Conservation (phyloP, 2,329 filamentous ascomycete genomes). For the Thielaviopsis punctulata region DNA sequence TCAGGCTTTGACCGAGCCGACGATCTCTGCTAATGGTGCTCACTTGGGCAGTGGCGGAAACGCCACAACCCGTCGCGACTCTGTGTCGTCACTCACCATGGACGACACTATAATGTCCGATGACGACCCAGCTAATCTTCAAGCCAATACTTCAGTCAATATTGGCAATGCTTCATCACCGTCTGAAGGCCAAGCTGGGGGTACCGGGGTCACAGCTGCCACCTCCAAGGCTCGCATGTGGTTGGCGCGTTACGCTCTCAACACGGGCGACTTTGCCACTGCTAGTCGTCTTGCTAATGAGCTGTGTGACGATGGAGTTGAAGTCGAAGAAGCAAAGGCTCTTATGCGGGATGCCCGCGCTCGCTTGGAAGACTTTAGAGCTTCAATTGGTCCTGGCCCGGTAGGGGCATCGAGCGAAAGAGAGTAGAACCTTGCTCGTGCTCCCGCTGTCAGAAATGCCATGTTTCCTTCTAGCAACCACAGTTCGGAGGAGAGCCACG, state of each 20-base stretch:
- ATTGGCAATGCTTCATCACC: neutral
- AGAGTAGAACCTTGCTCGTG: neutral
- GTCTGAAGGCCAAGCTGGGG: conserved; percentile 23
- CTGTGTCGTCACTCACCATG: conserved; percentile 23
- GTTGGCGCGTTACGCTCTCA: conserved; percentile 72
- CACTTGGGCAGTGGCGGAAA: conserved; percentile 27
- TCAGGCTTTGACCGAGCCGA: conserved; percentile 16
- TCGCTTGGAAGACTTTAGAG: conserved; percentile 36
- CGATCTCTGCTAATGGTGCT: conserved; percentile 37
- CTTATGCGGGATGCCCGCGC: conserved; percentile 74
- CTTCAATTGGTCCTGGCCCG: neutral
- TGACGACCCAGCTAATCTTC: conserved; percentile 10
- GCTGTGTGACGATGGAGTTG: conserved; percentile 85
- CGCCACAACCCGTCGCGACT: conserved; percentile 26
- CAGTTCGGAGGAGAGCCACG: neutral
- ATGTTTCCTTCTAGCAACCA: neutral
- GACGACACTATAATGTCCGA: conserved; percentile 16
- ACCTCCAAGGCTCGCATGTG: conserved; percentile 89
- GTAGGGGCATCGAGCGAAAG: neutral
- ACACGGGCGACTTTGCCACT: conserved; percentile 53
- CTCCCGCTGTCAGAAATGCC: neutral
- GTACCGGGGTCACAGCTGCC: conserved; percentile 75
- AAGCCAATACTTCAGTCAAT: neutral
- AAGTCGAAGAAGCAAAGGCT: conserved; percentile 93
- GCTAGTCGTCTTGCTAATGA: conserved; percentile 75